Evolutionary conservation across 169 alveolate genomes (phyloP).

Genomic region (Plasmodium reichenowi): DNA sequence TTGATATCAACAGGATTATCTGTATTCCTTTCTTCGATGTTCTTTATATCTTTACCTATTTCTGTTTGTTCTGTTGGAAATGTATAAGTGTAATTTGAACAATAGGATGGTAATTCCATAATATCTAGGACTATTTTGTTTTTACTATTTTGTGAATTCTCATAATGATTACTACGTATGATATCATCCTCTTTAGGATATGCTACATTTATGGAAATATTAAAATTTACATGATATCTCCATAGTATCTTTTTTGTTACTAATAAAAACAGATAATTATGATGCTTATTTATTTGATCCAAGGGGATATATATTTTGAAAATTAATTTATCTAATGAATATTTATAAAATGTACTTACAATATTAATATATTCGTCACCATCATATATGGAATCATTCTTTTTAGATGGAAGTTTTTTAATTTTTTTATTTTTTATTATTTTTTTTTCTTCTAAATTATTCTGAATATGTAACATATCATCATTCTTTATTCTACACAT

Average conservation of each 20-base stretch:
- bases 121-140: constrained; percentile 12
- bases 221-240: constrained; percentile 1
- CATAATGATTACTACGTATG: too few relatives aligned
- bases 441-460: constrained; percentile 15
- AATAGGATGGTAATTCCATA: constrained; percentile 31
- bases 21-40: background rate
- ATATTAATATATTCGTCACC: background rate
- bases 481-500: constrained; percentile 21
- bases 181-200: background rate
- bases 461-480: background rate
- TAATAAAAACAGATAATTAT: constrained; percentile 30
- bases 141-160: background rate
- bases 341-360: constrained; percentile 23
- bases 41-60: background rate
- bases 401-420: background rate
- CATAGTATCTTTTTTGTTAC: constrained; percentile 20
- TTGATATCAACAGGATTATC: background rate
- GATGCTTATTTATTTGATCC: constrained; percentile 6
- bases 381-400: too few relatives aligned
- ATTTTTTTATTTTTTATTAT: constrained; percentile 2
- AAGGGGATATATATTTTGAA: constrained; percentile 15
- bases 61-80: background rate
- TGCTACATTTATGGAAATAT: constrained; percentile 22
- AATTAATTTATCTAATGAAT: constrained; percentile 28
- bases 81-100: constrained; percentile 10